Conservation (phyloP, 2,329 filamentous ascomycete species). For the Verticillium nonalfalfae region DNA sequence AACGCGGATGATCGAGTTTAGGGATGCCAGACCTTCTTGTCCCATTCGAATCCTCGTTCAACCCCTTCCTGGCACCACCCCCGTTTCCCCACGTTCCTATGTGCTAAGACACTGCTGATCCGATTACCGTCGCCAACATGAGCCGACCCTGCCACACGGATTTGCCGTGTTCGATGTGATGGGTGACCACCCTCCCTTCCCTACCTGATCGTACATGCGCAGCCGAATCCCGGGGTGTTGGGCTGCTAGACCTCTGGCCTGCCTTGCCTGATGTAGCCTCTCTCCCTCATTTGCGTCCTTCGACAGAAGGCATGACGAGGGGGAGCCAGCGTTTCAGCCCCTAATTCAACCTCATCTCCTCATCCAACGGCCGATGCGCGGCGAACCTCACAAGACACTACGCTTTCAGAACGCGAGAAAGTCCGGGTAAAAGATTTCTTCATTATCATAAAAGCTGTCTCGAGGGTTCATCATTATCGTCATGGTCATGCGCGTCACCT, state of each 20-base stretch:
- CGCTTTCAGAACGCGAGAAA: background rate
- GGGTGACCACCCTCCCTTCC: background rate
- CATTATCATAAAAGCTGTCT: conserved; percentile 2
- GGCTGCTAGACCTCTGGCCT: too few relatives aligned
- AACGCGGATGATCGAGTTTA: too few relatives aligned
- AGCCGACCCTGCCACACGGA: background rate
- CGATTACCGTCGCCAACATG: background rate
- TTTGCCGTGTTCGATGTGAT: background rate
- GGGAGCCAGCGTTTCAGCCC: background rate
- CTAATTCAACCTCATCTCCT: background rate
- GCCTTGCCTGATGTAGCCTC: background rate
- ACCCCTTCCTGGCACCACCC: background rate
- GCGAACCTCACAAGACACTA: background rate
- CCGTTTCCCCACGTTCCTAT: background rate
- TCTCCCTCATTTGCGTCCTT: background rate
- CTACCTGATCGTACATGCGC: background rate
- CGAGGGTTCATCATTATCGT: conserved; percentile 8
- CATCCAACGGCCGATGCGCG: background rate
- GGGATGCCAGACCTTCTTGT: background rate
- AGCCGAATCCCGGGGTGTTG: background rate
- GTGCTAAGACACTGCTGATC: background rate
- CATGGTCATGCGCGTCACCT: background rate
- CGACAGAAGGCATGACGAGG: background rate
- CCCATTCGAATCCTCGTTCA: background rate
- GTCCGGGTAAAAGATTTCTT: background rate